A percentile compares a stretch with the other conserved stretches of the same genome.
Evolutionary conservation across 495 filamentous ascomycete species (phyloP).

Genomic region (Amniculicola lignicola): DNA sequence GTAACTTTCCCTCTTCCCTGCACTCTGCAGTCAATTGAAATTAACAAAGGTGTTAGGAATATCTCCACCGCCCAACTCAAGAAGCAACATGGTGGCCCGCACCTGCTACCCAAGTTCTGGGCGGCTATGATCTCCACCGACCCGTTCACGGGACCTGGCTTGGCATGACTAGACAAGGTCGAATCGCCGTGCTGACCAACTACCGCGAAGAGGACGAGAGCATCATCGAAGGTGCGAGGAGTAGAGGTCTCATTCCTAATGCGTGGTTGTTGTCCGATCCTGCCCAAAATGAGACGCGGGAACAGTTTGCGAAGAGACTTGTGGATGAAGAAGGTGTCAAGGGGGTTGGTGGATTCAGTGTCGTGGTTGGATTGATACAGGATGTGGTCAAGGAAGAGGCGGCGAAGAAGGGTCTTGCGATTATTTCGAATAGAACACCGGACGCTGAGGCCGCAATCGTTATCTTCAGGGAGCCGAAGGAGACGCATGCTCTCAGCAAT

Average conservation of each 20-base stretch:
- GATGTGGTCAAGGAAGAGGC: conserved; percentile 41
- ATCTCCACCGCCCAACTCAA: conserved; percentile 81
- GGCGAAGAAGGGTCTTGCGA: conserved; percentile 56
- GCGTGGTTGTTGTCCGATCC: conserved; percentile 66
- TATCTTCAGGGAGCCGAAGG: conserved; percentile 61
- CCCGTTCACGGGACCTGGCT: conserved; percentile 84
- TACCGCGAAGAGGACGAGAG: conserved; percentile 69
- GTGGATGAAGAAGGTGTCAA: conserved; percentile 64
- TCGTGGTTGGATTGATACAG: conserved; percentile 79
- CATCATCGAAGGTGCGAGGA: conserved; percentile 57
- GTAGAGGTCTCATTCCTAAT: conserved; percentile 80
- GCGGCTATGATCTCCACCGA: conserved; percentile 65
- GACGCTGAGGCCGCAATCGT: conserved; percentile 61
- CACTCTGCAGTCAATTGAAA: neutral
- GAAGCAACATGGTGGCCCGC: conserved; percentile 77
- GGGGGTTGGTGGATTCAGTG: conserved; percentile 84
- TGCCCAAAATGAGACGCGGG: conserved; percentile 44
- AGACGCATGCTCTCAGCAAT: conserved; percentile 82
- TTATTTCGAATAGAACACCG: conserved; percentile 84
- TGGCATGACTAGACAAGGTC: conserved; percentile 78
- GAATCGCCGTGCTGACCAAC: conserved; percentile 90
- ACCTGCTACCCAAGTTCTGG: conserved; percentile 60
- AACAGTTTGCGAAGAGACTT: conserved; percentile 66
- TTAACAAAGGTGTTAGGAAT: conserved; percentile 52
- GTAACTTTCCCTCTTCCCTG: conserved; percentile 44